These are phyloP conservation scores for Vitis riparia DNA, from an alignment of 164 flowering plant species.

Conservation along the genomic window DNA sequence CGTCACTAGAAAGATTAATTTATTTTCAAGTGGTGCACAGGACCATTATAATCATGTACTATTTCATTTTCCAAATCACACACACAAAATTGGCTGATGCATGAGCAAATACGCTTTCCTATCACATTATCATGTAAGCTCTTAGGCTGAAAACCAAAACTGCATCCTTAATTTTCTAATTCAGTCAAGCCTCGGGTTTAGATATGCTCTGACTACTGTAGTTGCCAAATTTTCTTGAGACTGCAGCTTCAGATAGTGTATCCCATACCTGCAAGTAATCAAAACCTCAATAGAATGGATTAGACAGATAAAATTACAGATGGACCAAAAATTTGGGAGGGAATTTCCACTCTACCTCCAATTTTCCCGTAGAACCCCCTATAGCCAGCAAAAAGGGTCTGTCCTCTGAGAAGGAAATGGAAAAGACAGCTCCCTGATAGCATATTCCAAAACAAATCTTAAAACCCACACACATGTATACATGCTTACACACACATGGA, in stretches of 20 bases:
- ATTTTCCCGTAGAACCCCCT: slow-evolving; percentile 82
- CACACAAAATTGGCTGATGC: no score
- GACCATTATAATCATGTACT: no score
- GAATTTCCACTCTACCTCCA: slow-evolving; percentile 52
- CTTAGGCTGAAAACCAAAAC: not conserved
- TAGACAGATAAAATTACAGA: not conserved
- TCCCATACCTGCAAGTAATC: slow-evolving; percentile 59
- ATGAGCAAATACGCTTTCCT: no score
- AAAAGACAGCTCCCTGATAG: slow-evolving; percentile 77
- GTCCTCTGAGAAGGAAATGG: slow-evolving; percentile 73
- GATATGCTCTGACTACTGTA: slow-evolving; percentile 4
- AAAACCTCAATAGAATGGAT: not conserved
- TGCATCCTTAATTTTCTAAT: not conserved
- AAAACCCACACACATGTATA: not conserved
- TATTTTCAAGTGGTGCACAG: no score
- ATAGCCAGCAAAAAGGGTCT: slow-evolving; percentile 75
- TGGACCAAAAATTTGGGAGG: not conserved
- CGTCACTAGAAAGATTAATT: no score
- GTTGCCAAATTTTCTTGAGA: slow-evolving; percentile 50
- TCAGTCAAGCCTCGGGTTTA: not conserved
- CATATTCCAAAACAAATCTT: not conserved
- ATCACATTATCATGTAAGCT: no score
- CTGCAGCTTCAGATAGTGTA: slow-evolving; percentile 46
- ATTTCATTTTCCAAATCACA: no score
- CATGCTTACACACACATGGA: not conserved